phyloP scores from a whole-genome alignment of 2,329 filamentous ascomycete genomes.

The Alternaria infectoria region DNA sequence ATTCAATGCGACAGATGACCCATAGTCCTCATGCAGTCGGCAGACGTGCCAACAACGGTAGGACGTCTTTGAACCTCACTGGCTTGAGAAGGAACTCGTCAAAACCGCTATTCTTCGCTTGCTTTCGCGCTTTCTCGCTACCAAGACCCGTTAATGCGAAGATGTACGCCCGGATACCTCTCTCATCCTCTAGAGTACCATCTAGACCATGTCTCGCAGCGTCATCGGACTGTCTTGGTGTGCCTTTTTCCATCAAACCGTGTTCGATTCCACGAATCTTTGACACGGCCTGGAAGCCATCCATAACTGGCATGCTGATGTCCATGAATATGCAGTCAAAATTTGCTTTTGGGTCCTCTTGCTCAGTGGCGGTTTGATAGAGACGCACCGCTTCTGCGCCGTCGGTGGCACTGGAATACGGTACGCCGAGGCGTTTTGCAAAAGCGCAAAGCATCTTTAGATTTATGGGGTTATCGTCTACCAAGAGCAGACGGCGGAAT shows the following conservation, averaged over 20 bases:
- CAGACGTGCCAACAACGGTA: conserved; percentile 5
- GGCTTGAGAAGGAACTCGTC: conserved; percentile 34
- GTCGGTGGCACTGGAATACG: conserved; percentile 29
- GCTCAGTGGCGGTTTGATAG: conserved; percentile 16
- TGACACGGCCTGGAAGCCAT: conserved; percentile 34
- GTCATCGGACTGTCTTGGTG: background rate
- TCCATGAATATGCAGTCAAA: conserved; percentile 41
- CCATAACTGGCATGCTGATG: conserved; percentile 43
- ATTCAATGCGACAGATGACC: background rate
- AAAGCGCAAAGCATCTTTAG: conserved; percentile 37
- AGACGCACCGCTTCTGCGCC: conserved; percentile 33
- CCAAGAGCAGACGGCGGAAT: conserved; percentile 35
- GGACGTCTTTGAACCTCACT: conserved; percentile 26
- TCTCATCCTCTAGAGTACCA: background rate
- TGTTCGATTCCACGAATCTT: conserved; percentile 32
- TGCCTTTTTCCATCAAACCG: background rate
- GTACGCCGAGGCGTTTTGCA: conserved; percentile 21
- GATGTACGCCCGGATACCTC: background rate
- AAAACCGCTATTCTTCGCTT: conserved; percentile 25
- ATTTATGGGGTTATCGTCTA: conserved; percentile 48
- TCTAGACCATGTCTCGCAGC: background rate
- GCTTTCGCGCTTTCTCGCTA: conserved; percentile 15
- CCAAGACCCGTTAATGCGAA: conserved; percentile 35
- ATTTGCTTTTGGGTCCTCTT: background rate
- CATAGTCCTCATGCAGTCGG: background rate